Base-by-base conservation (phyloP, 1,284 basidiomycete species). In the Dichomitus squalens region DNA sequence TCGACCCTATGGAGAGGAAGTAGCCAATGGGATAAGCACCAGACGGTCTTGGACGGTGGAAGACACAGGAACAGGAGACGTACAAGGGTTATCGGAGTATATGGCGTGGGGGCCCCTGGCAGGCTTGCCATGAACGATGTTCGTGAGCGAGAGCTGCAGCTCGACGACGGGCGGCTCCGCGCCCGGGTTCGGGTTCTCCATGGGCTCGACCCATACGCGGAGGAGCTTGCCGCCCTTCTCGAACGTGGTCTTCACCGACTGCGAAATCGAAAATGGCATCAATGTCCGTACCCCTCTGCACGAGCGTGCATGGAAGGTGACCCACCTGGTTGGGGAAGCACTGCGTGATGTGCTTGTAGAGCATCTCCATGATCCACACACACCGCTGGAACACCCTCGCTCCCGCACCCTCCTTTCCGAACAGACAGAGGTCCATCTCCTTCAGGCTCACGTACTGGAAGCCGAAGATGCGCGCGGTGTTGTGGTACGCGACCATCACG, bases 401-500 rank as follows among this genome's bases (percentile, higher is more conserved):
- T 2, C 93, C 95, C 52, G 85, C 71, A 2, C 77, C 79, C 6
- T 68, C 62, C 5, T 73, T 75, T 20, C 93, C 93, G 67, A 91
- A 97, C 0, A 98, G 72, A 11, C 86, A 79, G 49, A 82, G 74
- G 66, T 98, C 96, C 87, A 99, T 95, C 70, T 98, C 94, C 54
- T 85, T 79, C 48, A 96, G 76, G 0, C 93, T 82, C 33, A 98
- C 76, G 70, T 99, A 99, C 73, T 98, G 94, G 78, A 98, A 98
- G 0, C 96, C 96, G 68, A 96, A 96, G 55, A 96, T 85, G 14
- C 84, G 82, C 7, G 84, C 83, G 0, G 94, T 97, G 64, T 96
- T 98, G 73, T 99, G 96, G 71, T 97, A 98, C 8, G 95, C 93
- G 29, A 98, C 86, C 66, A 99, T 87, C 25, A 97, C 90, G 14